Base-by-base conservation (phyloP, 2,329 filamentous ascomycete genomes). In the Fusarium sp. region DNA sequence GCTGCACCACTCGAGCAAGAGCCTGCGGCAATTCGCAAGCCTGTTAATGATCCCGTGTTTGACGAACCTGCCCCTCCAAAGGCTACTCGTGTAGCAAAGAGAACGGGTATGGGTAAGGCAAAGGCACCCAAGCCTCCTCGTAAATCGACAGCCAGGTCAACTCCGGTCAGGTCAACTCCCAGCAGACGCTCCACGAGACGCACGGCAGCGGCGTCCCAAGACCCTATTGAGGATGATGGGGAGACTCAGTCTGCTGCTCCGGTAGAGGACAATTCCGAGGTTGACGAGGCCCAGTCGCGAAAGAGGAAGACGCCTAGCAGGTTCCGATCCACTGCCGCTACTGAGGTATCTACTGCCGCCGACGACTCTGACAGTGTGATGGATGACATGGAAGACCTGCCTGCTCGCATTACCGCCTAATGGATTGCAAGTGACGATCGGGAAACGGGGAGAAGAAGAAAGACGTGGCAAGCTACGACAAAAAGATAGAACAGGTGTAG, bases 381-480 rank as follows among this genome's bases (percentile, higher is more conserved):
- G 76, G 77, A 80, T 31, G 78, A 80, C 39, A 79, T 80, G 78
- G 77, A 79, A 49, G 78, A 80, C 53, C 65, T 80, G 36, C 78
- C 78, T 6, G 74, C 75, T n/a, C 70, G 69, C 11, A 40, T 73
- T n/a, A 13, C 36, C 26, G 52, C 40, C 32, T 69, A 51, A 56
- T 40, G 19, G 31, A 24, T 9, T 34, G 46, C 15, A 41, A 40
- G 31, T 6, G 29, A 43, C 34, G 34, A 39, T 19, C 9, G 31
- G 10, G 34, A 39, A 5, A 25, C 13, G 35, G 25, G 6, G 19
- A 34, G 32, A 42, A 28, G 24, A 12, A 29, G 19, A 38, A 13
- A n/a, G 15, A 34, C 8, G 13, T 15, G 39, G 13, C 29, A 34
- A 13, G n/a, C 24, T 13, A 19, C 22, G 31, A 31, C 26, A 36